Conservation (phyloP, 768 basidiomycete species). For the Postia placenta region DNA sequence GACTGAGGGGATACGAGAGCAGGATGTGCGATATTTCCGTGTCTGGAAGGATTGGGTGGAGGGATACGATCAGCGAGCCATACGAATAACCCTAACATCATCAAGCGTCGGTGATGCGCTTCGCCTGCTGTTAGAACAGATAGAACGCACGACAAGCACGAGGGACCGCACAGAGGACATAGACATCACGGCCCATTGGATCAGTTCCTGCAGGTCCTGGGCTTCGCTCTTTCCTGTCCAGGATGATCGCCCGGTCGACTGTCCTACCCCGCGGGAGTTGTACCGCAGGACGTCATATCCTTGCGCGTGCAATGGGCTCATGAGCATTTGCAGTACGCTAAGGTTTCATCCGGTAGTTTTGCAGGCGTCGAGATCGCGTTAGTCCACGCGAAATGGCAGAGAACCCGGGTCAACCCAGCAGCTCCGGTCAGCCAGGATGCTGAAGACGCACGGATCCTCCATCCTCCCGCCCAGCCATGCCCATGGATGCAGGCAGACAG, state of each 20-base stretch:
- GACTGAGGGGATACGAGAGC: slow-evolving; percentile 72
- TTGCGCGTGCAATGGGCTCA: slow-evolving; percentile 33
- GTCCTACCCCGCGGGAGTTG: slow-evolving; percentile 76
- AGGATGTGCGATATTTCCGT: slow-evolving; percentile 59
- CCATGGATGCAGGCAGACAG: slow-evolving; percentile 80
- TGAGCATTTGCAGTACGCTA: slow-evolving; percentile 42
- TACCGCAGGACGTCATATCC: slow-evolving; percentile 61
- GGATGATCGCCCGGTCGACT: slow-evolving; percentile 66
- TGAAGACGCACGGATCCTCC: slow-evolving; percentile 71
- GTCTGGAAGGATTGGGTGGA: slow-evolving; percentile 50
- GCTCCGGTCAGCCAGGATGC: neutral
- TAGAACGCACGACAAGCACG: slow-evolving; percentile 51
- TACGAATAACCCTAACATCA: slow-evolving; percentile 86
- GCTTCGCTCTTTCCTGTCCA: slow-evolving; percentile 68
- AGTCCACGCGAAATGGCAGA: neutral
- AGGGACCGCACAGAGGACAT: slow-evolving; percentile 42
- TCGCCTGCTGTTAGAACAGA: neutral
- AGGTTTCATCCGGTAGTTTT: no score
- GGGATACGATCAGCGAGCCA: slow-evolving; percentile 67
- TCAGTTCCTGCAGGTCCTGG: slow-evolving; percentile 59
- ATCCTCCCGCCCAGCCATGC: slow-evolving; percentile 77
- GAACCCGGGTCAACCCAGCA: neutral
- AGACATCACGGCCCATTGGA: slow-evolving; percentile 44
- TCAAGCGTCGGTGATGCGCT: neutral
- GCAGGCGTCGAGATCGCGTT: neutral